phyloP scores from a whole-genome alignment of 176 grass and related monocot species.

The Oryza rufipogon region DNA sequence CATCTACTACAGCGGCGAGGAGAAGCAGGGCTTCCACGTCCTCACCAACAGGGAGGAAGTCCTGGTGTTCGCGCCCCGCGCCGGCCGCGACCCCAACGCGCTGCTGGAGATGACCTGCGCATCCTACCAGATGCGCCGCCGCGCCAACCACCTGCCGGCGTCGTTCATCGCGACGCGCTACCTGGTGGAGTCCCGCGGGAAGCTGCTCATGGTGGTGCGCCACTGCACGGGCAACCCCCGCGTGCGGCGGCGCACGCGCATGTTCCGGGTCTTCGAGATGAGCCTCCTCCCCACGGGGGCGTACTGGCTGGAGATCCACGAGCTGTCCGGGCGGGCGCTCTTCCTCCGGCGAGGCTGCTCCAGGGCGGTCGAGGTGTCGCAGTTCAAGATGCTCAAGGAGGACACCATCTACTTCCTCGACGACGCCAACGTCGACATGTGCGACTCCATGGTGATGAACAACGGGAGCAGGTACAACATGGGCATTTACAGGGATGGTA shows the following conservation, averaged over 20 bases:
- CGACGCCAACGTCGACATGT: conserved; percentile 16
- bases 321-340: conserved; percentile 10
- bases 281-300: background rate
- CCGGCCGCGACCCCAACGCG: background rate
- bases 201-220: conserved; percentile 32
- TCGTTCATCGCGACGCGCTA: conserved; percentile 7
- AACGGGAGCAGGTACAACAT: background rate
- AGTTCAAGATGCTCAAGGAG: background rate
- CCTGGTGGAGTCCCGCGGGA: conserved; percentile 41
- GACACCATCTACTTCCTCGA: conserved; percentile 35
- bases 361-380: conserved; percentile 28
- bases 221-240: background rate
- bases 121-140: background rate
- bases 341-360: conserved; percentile 36
- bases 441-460: background rate
- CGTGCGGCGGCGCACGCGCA: background rate
- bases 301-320: conserved; percentile 23
- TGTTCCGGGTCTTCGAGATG: conserved; percentile 40
- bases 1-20: conserved; percentile 21
- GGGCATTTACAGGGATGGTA: background rate
- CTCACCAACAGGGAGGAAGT: conserved; percentile 21
- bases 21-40: conserved; percentile 31
- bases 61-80: background rate
- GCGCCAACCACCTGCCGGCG: background rate
- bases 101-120: background rate